Evolutionary conservation across 345 rosid genomes (phyloP), one percentile per base, ranked within the genome.

Genomic region (Eucalyptus albens): DNA sequence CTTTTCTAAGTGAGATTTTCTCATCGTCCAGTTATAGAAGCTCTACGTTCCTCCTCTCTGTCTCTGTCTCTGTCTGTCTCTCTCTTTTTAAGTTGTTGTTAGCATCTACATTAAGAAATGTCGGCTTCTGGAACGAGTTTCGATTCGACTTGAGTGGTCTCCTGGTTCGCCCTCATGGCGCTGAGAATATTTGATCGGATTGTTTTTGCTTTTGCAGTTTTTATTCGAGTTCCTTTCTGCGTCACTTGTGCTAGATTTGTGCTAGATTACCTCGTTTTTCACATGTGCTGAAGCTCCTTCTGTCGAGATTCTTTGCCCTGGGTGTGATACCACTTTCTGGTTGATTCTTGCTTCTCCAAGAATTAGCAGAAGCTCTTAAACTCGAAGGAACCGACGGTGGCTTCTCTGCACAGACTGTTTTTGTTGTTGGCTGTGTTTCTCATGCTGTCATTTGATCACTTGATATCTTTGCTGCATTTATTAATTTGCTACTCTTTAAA

Each of bases 401-500:
- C 24, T 40, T 77, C 47, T 77, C 5, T 4, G 83, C 47, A 37
- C 47, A 7, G 24, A 77, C 27, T 77, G 83, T 77, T 77, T 72
- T 77, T 40, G 27, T 77, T 40, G 47, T 37, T 77, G 29, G 47
- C 47, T 40, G 83, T 21, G 65, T 17, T 86, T 86, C 50, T 86
- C 65, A 17, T 24, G 45, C 45, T 50, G 44, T 50, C 45, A n/a
- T 86, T 51, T 86, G 87, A 86, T 86, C 55, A 21, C 40, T 86
- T 33, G 17, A 86, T 86, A 19, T 86, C 88, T 19, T 51, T 15
- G 33, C 26, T 86, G 60, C 53, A n/a, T 50, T 87, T 50, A 83
- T 89, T 91, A 82, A 90, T 89, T 89, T 72, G 44, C 82, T 72
- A 17, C 47, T 77, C 83, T 55, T 33, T 91, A 89, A 47, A 91